phyloP scores from a whole-genome alignment of 2,329 filamentous ascomycete genomes.

The Diaporthe caulivora region DNA sequence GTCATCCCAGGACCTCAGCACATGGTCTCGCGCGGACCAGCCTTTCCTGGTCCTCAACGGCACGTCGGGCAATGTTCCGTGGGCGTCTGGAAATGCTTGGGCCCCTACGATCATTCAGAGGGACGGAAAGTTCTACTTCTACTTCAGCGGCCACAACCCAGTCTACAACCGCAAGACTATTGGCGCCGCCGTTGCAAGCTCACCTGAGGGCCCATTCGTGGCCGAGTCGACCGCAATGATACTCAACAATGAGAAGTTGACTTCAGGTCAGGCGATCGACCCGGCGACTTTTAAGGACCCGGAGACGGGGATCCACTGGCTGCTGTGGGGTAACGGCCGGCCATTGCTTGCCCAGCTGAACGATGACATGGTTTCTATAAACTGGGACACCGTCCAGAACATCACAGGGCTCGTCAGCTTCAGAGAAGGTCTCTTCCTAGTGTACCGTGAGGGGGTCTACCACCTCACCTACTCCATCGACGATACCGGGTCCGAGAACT shows the following conservation, averaged over 20 bases:
- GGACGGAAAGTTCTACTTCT: slow-evolving; percentile 74
- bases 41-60: slow-evolving; percentile 61
- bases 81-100: slow-evolving; percentile 76
- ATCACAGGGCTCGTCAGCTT: slow-evolving; percentile 56
- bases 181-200: slow-evolving; percentile 68
- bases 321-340: slow-evolving; percentile 70
- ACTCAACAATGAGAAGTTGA: slow-evolving; percentile 61
- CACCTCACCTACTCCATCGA: slow-evolving; percentile 63
- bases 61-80: slow-evolving; percentile 67
- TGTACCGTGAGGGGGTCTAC: slow-evolving; percentile 58
- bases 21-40: slow-evolving; percentile 52
- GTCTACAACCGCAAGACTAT: slow-evolving; percentile 70
- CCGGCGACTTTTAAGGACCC: slow-evolving; percentile 73
- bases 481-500: slow-evolving; percentile 59
- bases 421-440: slow-evolving; percentile 58
- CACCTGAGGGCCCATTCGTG: slow-evolving; percentile 70
- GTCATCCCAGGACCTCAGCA: slow-evolving; percentile 57
- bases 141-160: slow-evolving; percentile 67
- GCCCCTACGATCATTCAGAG: slow-evolving; percentile 72
- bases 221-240: slow-evolving; percentile 66
- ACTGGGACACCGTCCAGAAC: slow-evolving; percentile 49
- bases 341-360: slow-evolving; percentile 56
- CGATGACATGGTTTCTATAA: slow-evolving; percentile 60
- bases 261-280: slow-evolving; percentile 65
- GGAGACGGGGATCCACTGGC: slow-evolving; percentile 66